phyloP scores from a whole-genome alignment of 805 yeast genomes.

The Naumovozyma baii region DNA sequence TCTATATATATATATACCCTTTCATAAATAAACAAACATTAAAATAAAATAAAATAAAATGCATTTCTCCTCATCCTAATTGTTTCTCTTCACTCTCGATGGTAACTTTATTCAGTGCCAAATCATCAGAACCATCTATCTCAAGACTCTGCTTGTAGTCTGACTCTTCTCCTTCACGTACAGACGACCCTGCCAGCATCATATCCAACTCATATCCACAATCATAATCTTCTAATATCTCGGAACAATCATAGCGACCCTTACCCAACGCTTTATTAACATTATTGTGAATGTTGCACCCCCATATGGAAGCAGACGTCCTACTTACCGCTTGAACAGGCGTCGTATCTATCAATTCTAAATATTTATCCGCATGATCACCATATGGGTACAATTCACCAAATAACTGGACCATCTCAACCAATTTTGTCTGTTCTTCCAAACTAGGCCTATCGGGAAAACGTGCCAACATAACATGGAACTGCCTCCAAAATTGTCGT shows the following conservation, averaged over 20 bases:
- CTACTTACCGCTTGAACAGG: slow-evolving; percentile 71
- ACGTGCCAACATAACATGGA: slow-evolving; percentile 86
- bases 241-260: slow-evolving; percentile 68
- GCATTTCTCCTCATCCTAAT: slow-evolving; percentile 8
- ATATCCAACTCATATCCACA: slow-evolving; percentile 72
- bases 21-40: not conserved
- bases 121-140: slow-evolving; percentile 36
- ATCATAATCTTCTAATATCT: slow-evolving; percentile 80
- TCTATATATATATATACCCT: not conserved
- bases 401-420: slow-evolving; percentile 58
- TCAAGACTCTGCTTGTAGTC: not conserved
- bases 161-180: not conserved
- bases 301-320: slow-evolving; percentile 87
- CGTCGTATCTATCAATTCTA: slow-evolving; percentile 42
- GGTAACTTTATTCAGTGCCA: slow-evolving; percentile 9
- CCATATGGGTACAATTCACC: slow-evolving; percentile 95
- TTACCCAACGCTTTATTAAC: slow-evolving; percentile 62
- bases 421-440: slow-evolving; percentile 53
- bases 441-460: slow-evolving; percentile 75
- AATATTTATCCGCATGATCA: not conserved
- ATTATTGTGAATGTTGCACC: slow-evolving; percentile 82
- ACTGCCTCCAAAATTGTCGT: slow-evolving; percentile 80
- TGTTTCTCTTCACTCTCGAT: slow-evolving; percentile 12
- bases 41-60: not conserved
- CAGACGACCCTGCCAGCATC: not conserved